phyloP scores from a whole-genome alignment of 1,139 yeast genomes.

The Blastobotrys arbuscula region DNA sequence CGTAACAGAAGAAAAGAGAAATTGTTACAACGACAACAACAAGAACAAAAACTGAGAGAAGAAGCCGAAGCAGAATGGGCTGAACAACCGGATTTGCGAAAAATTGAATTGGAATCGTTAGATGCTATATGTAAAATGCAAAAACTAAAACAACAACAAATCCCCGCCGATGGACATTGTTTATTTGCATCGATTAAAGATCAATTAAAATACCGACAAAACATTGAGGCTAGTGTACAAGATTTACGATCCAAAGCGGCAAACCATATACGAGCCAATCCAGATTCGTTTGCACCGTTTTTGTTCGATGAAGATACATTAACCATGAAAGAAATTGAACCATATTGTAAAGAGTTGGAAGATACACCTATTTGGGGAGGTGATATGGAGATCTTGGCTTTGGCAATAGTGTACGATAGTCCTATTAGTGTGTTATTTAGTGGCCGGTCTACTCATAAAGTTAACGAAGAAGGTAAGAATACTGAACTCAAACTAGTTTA shows the following conservation, averaged over 20 bases:
- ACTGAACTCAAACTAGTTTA: conserved; percentile 67
- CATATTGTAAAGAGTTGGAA: conserved; percentile 64
- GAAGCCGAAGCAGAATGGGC: conserved; percentile 73
- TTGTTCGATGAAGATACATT: conserved; percentile 71
- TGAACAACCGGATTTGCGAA: conserved; percentile 57
- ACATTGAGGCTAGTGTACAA: conserved; percentile 39
- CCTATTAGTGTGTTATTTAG: conserved; percentile 73
- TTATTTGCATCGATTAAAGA: conserved; percentile 80
- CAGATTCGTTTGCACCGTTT: conserved; percentile 73
- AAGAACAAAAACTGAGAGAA: conserved; percentile 52
- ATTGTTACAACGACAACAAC: conserved; percentile 69
- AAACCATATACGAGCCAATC: conserved; percentile 53
- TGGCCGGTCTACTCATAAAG: conserved; percentile 57
- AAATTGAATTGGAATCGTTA: conserved; percentile 65
- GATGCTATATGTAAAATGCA: conserved; percentile 45
- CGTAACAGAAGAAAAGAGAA: conserved; percentile 83
- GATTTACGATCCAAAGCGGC: conserved; percentile 64
- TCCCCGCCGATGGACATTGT: conserved; percentile 92
- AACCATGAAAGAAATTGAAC: conserved; percentile 55
- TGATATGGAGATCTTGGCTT: conserved; percentile 82
- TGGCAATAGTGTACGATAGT: conserved; percentile 60
- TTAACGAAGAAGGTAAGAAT: conserved; percentile 45
- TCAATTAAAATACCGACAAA: conserved; percentile 56
- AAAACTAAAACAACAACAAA: conserved; percentile 46
- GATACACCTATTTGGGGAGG: conserved; percentile 94